Conservation (phyloP, 164 flowering plant species). For the Stephania japonica region DNA sequence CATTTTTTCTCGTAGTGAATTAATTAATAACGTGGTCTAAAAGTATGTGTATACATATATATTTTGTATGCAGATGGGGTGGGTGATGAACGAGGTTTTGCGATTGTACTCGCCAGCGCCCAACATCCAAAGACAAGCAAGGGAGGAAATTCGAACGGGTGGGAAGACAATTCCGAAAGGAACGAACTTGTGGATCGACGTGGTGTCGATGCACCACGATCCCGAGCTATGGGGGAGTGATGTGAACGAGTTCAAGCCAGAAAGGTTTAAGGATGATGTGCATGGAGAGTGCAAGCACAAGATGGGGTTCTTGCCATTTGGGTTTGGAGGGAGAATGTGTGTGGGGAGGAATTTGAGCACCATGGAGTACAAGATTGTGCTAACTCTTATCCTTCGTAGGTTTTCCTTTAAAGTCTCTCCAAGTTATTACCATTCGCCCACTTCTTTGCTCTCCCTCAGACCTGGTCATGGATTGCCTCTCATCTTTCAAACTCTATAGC, state of each 20-base stretch:
- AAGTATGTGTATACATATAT: too few relatives aligned
- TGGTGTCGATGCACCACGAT: slow-evolving; percentile 80
- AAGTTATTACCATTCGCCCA: slow-evolving; percentile 58
- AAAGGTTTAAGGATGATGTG: slow-evolving; percentile 59
- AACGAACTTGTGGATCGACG: slow-evolving; percentile 88
- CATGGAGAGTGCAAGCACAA: slow-evolving; percentile 76
- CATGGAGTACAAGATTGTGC: slow-evolving; percentile 78
- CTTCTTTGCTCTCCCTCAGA: slow-evolving; percentile 56
- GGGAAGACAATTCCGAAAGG: slow-evolving; percentile 51
- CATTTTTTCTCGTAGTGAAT: too few relatives aligned
- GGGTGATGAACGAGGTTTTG: slow-evolving; percentile 78
- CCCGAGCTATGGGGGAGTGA: slow-evolving; percentile 64
- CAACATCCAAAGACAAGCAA: slow-evolving; percentile 72
- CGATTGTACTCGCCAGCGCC: slow-evolving; percentile 79
- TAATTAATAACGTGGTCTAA: too few relatives aligned
- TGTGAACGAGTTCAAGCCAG: slow-evolving; percentile 72
- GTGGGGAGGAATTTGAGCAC: slow-evolving; percentile 55
- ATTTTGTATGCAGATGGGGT: slow-evolving; percentile 69
- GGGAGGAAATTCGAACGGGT: slow-evolving; percentile 56
- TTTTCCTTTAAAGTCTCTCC: slow-evolving; percentile 70
- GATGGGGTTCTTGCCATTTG: slow-evolving; percentile 88
- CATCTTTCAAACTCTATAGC: slow-evolving; percentile 40
- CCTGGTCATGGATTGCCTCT: slow-evolving; percentile 63
- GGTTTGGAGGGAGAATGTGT: slow-evolving; percentile 93
- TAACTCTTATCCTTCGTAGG: slow-evolving; percentile 47